Conservation (phyloP, 1,139 yeast species). For the Arxiozyma slooffiae region DNA sequence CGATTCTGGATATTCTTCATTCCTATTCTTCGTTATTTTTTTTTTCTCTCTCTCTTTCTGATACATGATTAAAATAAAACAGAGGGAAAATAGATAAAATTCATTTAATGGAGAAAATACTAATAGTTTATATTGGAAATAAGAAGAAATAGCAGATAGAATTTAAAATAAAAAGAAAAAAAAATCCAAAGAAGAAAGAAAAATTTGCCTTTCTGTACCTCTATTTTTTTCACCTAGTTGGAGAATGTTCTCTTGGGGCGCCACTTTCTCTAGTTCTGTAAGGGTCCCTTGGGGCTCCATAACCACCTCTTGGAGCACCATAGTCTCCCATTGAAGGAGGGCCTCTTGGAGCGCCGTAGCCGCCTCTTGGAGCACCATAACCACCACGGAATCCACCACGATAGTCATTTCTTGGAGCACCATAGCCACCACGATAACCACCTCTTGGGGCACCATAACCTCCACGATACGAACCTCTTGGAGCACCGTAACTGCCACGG, state of each 20-base stretch:
- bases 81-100: neutral
- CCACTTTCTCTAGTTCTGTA: slow-evolving; percentile 27
- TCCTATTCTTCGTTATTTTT: no score
- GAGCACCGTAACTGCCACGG: slow-evolving; percentile 26
- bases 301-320: slow-evolving; percentile 35
- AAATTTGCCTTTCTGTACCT: neutral
- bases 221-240: slow-evolving; percentile 33
- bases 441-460: slow-evolving; percentile 27
- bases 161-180: neutral
- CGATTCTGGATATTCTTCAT: neutral
- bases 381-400: no score
- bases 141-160: neutral
- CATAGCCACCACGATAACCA: slow-evolving; percentile 21
- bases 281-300: slow-evolving; percentile 26
- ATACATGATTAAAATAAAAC: neutral
- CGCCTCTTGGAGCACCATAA: slow-evolving; percentile 29
- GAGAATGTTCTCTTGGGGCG: slow-evolving; percentile 40
- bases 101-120: neutral
- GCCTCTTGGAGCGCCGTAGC: slow-evolving; percentile 29
- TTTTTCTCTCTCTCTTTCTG: no score
- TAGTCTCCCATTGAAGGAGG: slow-evolving; percentile 31
- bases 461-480: slow-evolving; percentile 29
- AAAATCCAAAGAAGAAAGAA: neutral
- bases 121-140: neutral
- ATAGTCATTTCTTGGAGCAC: slow-evolving; percentile 24